Conservation (phyloP, 441 rosid species). For the Dalechampia spathulata region DNA sequence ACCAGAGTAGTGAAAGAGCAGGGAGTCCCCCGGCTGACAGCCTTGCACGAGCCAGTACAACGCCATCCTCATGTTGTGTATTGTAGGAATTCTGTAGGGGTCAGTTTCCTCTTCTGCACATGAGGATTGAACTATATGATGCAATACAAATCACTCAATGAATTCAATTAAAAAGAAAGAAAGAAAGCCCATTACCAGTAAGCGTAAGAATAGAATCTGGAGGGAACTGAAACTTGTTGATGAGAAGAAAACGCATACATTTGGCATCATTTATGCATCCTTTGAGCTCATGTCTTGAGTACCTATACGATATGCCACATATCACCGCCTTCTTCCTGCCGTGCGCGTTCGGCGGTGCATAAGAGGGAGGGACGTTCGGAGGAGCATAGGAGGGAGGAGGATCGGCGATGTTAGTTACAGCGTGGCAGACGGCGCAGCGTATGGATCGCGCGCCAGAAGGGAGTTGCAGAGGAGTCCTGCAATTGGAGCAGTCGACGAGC, state of each 20-base stretch:
- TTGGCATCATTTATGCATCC: conserved; percentile 95
- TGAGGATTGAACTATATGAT: no score
- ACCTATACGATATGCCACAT: conserved; percentile 70
- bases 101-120: conserved; percentile 92
- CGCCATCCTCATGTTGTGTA: conserved; percentile 78
- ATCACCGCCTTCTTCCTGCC: conserved; percentile 86
- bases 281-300: conserved; percentile 79
- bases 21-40: conserved; percentile 82
- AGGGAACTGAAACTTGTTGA: conserved; percentile 64
- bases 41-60: conserved; percentile 87
- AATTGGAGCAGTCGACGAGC: conserved; percentile 74
- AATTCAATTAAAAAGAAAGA: not conserved
- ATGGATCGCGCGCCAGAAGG: conserved; percentile 78
- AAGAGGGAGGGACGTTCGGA: conserved; percentile 37
- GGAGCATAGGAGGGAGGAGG: conserved; percentile 24
- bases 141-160: no score
- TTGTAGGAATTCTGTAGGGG: conserved; percentile 65
- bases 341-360: conserved; percentile 50
- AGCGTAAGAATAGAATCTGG: conserved; percentile 77
- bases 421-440: conserved; percentile 82
- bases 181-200: conserved; percentile 36
- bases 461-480: conserved; percentile 71
- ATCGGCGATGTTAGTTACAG: conserved; percentile 66
- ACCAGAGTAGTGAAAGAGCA: conserved; percentile 86
- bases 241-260: conserved; percentile 80